Base-by-base conservation (phyloP, 2,329 filamentous ascomycete species). In the Incumbomyces delicatus region DNA sequence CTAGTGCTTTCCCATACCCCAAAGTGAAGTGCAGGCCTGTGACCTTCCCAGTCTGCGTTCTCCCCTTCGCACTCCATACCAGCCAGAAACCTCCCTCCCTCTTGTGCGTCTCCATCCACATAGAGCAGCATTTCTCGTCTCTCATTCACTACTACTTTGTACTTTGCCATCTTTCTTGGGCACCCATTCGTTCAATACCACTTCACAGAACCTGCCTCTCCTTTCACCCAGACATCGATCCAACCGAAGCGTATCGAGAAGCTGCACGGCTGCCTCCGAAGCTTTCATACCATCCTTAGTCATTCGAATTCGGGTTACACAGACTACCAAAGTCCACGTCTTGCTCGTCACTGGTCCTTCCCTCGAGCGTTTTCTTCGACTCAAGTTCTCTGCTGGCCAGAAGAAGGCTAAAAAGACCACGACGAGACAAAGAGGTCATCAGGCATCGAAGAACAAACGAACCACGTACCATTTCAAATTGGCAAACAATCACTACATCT, bases 1-100 rank as follows among this genome's bases (percentile, higher is more conserved):
- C n/a, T 32, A n/a, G n/a, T n/a, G n/a, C n/a, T 5, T 27, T 8
- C 22, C 5, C 8, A 27, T 5, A 27, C 22, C 22, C 22, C 22
- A 27, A 27, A 27, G 22, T 27, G 22, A 4, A 27, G 22, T 4
- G 8, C 22, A 27, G 22, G 22, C 33, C 33, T 35, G 33, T 35
- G 33, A 17, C 33, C 16, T 17, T n/a, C 11, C 33, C 33, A 35
- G 16, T 17, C 16, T 35, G 33, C 33, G 16, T 45, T 45, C 42
- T 35, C 31, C 42, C n/a, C 34, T 45, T 45, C 34, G 17, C 6
- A 45, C 42, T 45, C 42, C 42, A 45, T 45, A 45, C 42, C 42
- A 29, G 30, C 18, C 34, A 45, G 42, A 45, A 37, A 45, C 34
- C 42, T 45, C 42, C 34, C 42, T 45, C 42, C 20, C 16, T 37